Evolutionary conservation across 257 asterid species (phyloP).

Genomic region (Solanum piurae): DNA sequence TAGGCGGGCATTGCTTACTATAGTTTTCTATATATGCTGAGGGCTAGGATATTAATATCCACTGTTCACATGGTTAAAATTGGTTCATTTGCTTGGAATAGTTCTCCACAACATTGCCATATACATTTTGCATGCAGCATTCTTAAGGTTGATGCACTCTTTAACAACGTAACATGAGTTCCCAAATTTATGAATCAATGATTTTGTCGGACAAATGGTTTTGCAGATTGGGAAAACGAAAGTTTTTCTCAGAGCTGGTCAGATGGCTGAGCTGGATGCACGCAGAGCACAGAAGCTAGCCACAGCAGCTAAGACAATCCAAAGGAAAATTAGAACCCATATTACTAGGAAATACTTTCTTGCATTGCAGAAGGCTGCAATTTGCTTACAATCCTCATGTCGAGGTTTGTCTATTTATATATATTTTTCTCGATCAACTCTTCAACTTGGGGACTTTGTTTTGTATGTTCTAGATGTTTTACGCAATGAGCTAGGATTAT

Average conservation of each 20-base stretch:
- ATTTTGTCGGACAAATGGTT: not conserved
- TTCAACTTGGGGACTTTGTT: not conserved
- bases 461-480: not conserved
- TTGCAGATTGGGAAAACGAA: conserved; percentile 89
- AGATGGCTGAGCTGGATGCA: conserved; percentile 98
- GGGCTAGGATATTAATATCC: not conserved
- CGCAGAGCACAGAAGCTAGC: conserved; percentile 78
- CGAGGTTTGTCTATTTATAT: conserved; percentile 47
- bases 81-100: not conserved
- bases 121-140: not conserved
- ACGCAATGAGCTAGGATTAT: not conserved
- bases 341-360: conserved; percentile 69
- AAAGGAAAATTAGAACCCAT: conserved; percentile 72
- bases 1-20: not conserved
- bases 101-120: not conserved
- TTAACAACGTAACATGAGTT: not conserved
- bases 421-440: not conserved
- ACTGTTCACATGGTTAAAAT: not conserved
- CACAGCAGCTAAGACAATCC: conserved; percentile 82
- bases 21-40: not conserved
- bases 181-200: not conserved
- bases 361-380: conserved; percentile 70
- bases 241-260: conserved; percentile 95
- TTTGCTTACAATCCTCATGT: conserved; percentile 61
- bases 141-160: not conserved